Evolutionary conservation across 2,329 filamentous ascomycete species (phyloP).

Genomic region (Massarina eburnea): DNA sequence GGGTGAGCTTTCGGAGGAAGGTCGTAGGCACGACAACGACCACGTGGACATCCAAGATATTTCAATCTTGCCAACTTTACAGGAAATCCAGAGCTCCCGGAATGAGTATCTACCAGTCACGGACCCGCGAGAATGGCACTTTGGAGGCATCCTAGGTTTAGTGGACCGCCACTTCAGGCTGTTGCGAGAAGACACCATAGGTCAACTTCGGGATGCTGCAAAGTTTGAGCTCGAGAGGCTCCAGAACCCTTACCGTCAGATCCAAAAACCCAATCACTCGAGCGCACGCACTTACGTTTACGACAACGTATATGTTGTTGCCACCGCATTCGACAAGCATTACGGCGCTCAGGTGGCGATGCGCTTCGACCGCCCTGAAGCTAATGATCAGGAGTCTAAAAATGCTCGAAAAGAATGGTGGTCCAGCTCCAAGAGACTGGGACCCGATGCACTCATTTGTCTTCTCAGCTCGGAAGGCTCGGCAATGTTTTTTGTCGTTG

Average conservation of each 20-base stretch:
- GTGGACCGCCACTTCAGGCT: slow-evolving; percentile 40
- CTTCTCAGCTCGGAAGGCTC: too few species aligned
- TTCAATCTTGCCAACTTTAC: slow-evolving; percentile 31
- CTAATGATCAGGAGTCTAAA: slow-evolving; percentile 10
- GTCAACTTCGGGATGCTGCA: slow-evolving; percentile 26
- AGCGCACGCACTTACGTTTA: slow-evolving; percentile 26
- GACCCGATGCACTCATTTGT: too few species aligned
- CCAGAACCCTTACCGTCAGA: slow-evolving; percentile 9
- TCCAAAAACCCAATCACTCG: slow-evolving; percentile 25
- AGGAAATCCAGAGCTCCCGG: slow-evolving; percentile 41
- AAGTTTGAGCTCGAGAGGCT: slow-evolving; percentile 4
- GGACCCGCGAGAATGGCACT: slow-evolving; percentile 30
- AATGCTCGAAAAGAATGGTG: too few species aligned
- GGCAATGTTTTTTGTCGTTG: too few species aligned
- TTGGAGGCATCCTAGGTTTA: slow-evolving; percentile 27
- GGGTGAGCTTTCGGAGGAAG: too few species aligned
- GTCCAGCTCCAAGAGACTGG: too few species aligned
- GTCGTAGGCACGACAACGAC: slow-evolving; percentile 41
- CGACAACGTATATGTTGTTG: slow-evolving; percentile 16
- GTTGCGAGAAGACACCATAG: slow-evolving; percentile 36
- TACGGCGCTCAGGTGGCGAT: slow-evolving; percentile 22
- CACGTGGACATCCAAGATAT: slow-evolving; percentile 32
- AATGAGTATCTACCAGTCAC: slow-evolving; percentile 39
- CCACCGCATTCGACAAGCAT: slow-evolving; percentile 15
- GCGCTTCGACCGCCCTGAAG: neutral